Conservation (phyloP, 192 early-diverging fungal genomes). For the Rhizoclosmatium globosum region DNA sequence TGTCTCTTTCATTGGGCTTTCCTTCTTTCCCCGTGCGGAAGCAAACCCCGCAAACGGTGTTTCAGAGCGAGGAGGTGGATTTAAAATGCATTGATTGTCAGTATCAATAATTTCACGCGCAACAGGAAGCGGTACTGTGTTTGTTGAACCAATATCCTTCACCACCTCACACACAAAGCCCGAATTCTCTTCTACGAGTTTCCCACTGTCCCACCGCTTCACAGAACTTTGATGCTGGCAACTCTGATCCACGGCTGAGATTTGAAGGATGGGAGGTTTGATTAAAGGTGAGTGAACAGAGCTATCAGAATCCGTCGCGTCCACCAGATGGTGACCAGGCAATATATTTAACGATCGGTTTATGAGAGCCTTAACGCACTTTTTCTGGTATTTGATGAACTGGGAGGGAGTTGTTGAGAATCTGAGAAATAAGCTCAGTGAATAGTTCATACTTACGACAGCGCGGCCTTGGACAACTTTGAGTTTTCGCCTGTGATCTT, state of each 20-base stretch:
- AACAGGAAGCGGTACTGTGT: neutral
- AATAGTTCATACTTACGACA: neutral
- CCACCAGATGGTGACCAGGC: neutral
- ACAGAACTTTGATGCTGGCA: neutral
- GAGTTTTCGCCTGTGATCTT: constrained; percentile 2
- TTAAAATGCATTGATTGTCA: neutral
- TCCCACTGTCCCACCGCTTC: neutral
- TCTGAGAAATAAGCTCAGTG: neutral
- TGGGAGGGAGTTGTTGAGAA: neutral
- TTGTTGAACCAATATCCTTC: neutral
- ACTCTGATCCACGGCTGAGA: neutral
- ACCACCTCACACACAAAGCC: neutral
- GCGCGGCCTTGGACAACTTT: neutral
- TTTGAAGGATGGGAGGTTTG: neutral
- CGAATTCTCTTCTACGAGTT: neutral
- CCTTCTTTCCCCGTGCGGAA: neutral
- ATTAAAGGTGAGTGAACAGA: neutral
- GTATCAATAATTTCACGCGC: neutral
- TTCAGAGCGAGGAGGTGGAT: neutral
- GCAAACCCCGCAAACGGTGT: neutral
- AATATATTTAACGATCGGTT: neutral
- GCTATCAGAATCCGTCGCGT: neutral
- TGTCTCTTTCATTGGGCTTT: neutral
- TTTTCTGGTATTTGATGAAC: constrained; percentile 4
- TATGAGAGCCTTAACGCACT: neutral